Evolutionary conservation across 495 filamentous ascomycete species (phyloP).

Genomic region (Penicillium silybi): DNA sequence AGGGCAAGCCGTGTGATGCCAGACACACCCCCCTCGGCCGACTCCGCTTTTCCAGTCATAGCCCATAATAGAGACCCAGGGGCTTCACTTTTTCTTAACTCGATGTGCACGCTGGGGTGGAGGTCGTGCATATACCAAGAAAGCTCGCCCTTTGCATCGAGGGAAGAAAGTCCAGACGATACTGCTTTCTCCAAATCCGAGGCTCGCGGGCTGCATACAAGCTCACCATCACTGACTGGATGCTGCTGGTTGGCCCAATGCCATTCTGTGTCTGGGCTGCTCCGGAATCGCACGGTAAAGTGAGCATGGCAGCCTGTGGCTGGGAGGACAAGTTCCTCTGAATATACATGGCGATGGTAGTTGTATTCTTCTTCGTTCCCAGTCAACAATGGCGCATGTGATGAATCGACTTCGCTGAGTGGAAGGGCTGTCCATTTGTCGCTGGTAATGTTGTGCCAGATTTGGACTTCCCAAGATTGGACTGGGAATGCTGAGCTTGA

Average conservation of each 20-base stretch:
- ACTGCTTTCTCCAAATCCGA: not conserved
- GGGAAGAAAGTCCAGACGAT: constrained; percentile 9
- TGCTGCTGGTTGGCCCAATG: constrained; percentile 70
- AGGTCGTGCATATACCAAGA: constrained; percentile 57
- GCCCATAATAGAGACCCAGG: constrained; percentile 70
- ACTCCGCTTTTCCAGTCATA: constrained; percentile 51
- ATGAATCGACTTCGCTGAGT: constrained; percentile 22
- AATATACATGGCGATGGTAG: constrained; percentile 39
- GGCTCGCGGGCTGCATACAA: constrained; percentile 37
- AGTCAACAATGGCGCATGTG: constrained; percentile 33
- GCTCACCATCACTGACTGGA: constrained; percentile 56
- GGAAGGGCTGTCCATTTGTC: constrained; percentile 36
- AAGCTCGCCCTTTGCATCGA: constrained; percentile 41
- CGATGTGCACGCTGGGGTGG: constrained; percentile 54
- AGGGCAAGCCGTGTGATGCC: constrained; percentile 53
- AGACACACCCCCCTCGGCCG: constrained; percentile 53
- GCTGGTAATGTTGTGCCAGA: constrained; percentile 67
- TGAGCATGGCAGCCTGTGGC: constrained; percentile 32
- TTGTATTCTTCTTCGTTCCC: constrained; percentile 11
- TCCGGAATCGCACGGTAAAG: constrained; percentile 77
- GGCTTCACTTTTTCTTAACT: constrained; percentile 57
- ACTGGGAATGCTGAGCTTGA: constrained; percentile 50
- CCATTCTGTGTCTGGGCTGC: constrained; percentile 54
- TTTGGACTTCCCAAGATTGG: constrained; percentile 64
- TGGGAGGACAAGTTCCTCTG: constrained; percentile 32